Evolutionary conservation across 2,329 filamentous ascomycete genomes (phyloP).

Genomic region (Cladosporium sp.): DNA sequence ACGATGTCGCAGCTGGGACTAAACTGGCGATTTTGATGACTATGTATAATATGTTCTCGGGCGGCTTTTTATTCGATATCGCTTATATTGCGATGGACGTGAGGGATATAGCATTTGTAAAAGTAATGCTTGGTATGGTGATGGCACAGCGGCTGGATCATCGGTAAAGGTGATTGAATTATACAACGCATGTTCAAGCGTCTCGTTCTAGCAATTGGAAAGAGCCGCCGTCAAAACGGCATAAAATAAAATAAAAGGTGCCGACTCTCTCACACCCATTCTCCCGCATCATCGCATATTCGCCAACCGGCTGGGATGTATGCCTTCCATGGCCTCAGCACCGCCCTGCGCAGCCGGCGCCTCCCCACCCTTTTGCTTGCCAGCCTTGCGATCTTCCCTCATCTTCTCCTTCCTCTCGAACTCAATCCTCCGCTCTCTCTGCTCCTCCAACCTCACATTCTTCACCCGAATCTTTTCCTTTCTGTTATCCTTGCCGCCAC

Average conservation of each 20-base stretch:
- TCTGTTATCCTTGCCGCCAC: conserved; percentile 69
- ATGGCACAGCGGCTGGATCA: too few species aligned
- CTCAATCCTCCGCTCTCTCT: conserved; percentile 53
- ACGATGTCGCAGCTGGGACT: conserved; percentile 5
- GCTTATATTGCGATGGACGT: too few species aligned
- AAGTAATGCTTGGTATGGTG: too few species aligned
- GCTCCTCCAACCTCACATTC: conserved; percentile 77
- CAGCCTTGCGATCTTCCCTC: conserved; percentile 38
- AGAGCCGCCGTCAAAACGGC: not conserved
- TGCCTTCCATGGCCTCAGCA: conserved; percentile 21
- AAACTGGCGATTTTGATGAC: not conserved
- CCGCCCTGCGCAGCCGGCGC: conserved; percentile 11
- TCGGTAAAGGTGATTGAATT: too few species aligned
- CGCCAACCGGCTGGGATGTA: conserved; percentile 34
- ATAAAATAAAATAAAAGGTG: not conserved
- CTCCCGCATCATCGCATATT: conserved; percentile 15
- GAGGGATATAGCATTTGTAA: too few species aligned
- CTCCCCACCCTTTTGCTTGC: conserved; percentile 24
- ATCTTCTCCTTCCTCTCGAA: conserved; percentile 43
- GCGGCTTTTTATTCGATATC: too few species aligned
- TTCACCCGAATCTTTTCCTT: conserved; percentile 76
- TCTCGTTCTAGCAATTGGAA: not conserved
- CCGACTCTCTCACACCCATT: too few species aligned
- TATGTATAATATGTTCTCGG: too few species aligned
- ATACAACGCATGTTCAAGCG: not conserved